Conservation (phyloP, 2,329 filamentous ascomycete species). For the Talaromyces albobiverticillius region DNA sequence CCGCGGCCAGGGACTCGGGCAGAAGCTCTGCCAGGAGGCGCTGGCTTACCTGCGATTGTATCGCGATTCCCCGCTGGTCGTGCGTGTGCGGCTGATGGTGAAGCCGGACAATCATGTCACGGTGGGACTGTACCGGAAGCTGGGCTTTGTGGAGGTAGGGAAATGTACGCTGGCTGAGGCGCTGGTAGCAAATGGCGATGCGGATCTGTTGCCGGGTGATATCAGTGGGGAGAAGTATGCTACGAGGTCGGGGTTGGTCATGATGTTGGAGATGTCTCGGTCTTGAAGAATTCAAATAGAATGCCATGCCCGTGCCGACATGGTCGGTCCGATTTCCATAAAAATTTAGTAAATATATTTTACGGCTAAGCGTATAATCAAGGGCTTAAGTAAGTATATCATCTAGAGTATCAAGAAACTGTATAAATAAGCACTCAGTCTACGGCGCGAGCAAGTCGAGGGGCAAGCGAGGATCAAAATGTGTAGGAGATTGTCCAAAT, state of each 20-base stretch:
- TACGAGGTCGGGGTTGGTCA: slow-evolving; percentile 19
- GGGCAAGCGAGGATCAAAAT: too few species aligned
- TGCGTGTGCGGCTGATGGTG: slow-evolving; percentile 28
- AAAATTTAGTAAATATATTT: too few species aligned
- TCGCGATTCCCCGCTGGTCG: slow-evolving; percentile 10
- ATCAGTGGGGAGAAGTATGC: slow-evolving; percentile 21
- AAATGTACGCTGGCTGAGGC: slow-evolving; percentile 30
- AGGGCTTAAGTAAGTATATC: too few species aligned
- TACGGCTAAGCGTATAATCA: too few species aligned
- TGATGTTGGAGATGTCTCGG: too few species aligned
- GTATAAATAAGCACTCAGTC: too few species aligned
- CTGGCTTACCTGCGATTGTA: slow-evolving; percentile 20
- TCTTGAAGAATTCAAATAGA: too few species aligned
- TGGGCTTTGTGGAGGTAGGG: slow-evolving; percentile 28
- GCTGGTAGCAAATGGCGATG: slow-evolving; percentile 28
- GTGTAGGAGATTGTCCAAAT: too few species aligned
- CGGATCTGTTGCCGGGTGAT: slow-evolving; percentile 25
- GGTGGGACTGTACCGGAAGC: slow-evolving; percentile 23
- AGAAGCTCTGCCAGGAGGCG: slow-evolving; percentile 24
- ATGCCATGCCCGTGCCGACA: too few species aligned
- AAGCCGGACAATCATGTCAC: slow-evolving; percentile 26
- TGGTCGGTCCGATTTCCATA: too few species aligned
- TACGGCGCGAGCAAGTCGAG: too few species aligned
- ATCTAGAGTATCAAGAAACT: too few species aligned
- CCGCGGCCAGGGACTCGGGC: slow-evolving; percentile 29